These are phyloP conservation scores for Phoma sp. DNA, from an alignment of 2,329 filamentous ascomycete species.

Conservation along the genomic window DNA sequence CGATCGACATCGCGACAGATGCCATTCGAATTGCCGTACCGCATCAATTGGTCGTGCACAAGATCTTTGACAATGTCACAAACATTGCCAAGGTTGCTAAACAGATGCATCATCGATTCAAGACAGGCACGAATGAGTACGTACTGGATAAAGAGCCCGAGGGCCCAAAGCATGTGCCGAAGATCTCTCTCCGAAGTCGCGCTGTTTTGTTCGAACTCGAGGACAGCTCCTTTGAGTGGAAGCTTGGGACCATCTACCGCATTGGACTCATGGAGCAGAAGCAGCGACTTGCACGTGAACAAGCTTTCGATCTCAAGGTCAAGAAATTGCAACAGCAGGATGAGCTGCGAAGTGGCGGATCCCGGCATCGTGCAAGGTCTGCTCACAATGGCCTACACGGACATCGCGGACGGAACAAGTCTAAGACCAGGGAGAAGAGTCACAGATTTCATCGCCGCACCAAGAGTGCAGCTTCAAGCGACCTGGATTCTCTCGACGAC, in stretches of 20 bases:
- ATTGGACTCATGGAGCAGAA: conserved; percentile 87
- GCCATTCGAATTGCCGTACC: conserved; percentile 88
- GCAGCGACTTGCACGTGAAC: conserved; percentile 86
- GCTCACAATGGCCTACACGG: conserved; percentile 49
- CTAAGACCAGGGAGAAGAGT: conserved; percentile 41
- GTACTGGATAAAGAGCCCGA: conserved; percentile 85
- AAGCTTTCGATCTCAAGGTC: conserved; percentile 85
- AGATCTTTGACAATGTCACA: conserved; percentile 90
- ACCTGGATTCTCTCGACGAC: conserved; percentile 33
- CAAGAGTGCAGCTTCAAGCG: conserved; percentile 45
- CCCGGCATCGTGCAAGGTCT: conserved; percentile 60
- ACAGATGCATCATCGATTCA: conserved; percentile 93
- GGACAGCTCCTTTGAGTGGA: conserved; percentile 97
- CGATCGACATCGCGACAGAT: conserved; percentile 83
- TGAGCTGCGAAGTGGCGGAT: conserved; percentile 55
- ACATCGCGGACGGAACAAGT: conserved; percentile 45
- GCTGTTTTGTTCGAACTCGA: conserved; percentile 90
- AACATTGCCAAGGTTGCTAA: conserved; percentile 86
- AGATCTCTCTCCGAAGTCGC: conserved; percentile 80
- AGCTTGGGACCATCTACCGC: conserved; percentile 91
- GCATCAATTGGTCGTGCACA: conserved; percentile 87
- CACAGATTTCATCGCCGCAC: conserved; percentile 47
- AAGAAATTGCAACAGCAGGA: conserved; percentile 77
- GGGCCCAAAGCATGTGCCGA: conserved; percentile 83
- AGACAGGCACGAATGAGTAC: conserved; percentile 85